Evolutionary conservation across 192 early-diverging fungal genomes (phyloP), one percentile per base, ranked within the genome.

Genomic region (Rhizophagus sp.): DNA sequence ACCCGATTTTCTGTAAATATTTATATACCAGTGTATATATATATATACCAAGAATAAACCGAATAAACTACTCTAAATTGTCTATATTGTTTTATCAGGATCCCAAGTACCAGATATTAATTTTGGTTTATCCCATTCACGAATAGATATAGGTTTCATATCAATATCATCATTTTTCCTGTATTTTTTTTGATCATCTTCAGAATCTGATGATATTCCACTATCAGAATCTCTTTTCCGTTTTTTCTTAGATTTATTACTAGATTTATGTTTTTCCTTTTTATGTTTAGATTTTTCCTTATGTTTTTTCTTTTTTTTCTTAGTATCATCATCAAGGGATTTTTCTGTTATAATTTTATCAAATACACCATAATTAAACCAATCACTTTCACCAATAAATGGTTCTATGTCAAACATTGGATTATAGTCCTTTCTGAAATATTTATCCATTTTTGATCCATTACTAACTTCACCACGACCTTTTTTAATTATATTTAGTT

Each of bases 401-500:
- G 74, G 74, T 78, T 79, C 77, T 30, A 82, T 27, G 22, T 83
- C 75, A n/a, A 34, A 34, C 50, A 63, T 76, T 10, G 89, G 89
- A 81, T 90, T 85, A 80, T 89, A 90, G 22, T 80, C 82, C 4
- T 85, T 81, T 34, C 79, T 52, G 81, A 90, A 90, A 57, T 90
- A 90, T 79, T 88, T 88, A 76, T 90, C 89, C 89, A 90, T 90
- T 19, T 84, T 79, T 2, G 89, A 88, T 17, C 83, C 82, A 12
- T 84, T 78, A 25, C 34, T 83, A n/a, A 83, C 81, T 44, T 84
- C 83, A 11, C 86, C 86, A 24, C 86, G 79, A 1, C 86, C 86
- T 70, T 71, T 76, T 62, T 34, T 30, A 63, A 11, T 36, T 25
- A 39, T 5, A 49, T 30, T 33, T 67, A 49, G 57, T 15, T 64